Base-by-base conservation (phyloP, 2,329 filamentous ascomycete genomes). In the Sporothrix curviconia region DNA sequence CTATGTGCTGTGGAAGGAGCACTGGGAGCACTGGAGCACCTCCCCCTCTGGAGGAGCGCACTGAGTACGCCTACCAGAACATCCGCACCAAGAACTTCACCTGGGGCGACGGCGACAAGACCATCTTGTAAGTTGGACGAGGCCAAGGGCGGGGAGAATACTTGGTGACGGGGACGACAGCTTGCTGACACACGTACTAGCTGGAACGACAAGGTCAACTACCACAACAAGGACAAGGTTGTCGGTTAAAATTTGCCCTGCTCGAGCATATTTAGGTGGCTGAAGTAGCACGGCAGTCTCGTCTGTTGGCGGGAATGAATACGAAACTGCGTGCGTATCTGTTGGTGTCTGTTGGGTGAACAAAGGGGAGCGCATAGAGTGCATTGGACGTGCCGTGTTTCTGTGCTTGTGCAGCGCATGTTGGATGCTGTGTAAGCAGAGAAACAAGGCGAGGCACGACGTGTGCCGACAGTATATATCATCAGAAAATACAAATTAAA, bases 1-100 rank as follows among this genome's bases (percentile, higher is more conserved):
- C 68, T 96, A 88, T 74, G 85, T 86, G 70, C 85, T 96, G 63
- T 99, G 91, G 90, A 85, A 83, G 68, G 90, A 95, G 78, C 94
- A 99, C 77, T 97, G 92, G 92, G 89, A 95, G 77, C 94, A 99
- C 82, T 90, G 87, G 77, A 74, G 55, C 92, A 97, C 78, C 77
- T 89, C 74, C 84, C 88, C 89, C 94, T 64, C 80, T 92, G 66
- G 90, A 95, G 80, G 94, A 99, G 78, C 87, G 89, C 70, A 77
- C 82, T 68, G 90, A 97, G 80, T 99, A 97, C 77, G 78, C 91
- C 60, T 99, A 95, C 85, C 90, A 95, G 84, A 99, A 99, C 82
- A 89, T 99, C 74, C 89, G 94, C 72, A 83, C 84, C 73, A 96
- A 94, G 86, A 96, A 96, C 84, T 99, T 77, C 81, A 85, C 84